phyloP scores from a whole-genome alignment of 305 asterid species.

The Nicotiana rustica region DNA sequence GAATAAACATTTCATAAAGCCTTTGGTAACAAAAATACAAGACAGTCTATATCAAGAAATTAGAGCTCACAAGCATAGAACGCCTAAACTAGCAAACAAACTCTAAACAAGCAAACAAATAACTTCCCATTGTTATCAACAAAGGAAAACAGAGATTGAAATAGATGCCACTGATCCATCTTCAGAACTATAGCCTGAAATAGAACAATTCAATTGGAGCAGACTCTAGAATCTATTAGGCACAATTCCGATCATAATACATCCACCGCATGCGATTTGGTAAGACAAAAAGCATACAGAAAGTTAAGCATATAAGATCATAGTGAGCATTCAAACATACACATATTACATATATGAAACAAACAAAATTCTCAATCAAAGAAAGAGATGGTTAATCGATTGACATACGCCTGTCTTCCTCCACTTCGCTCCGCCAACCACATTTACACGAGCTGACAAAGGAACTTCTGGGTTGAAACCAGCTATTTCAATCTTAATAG shows the following conservation, averaged over 20 bases:
- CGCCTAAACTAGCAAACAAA: background rate
- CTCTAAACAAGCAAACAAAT: background rate
- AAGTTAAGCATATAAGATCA: background rate
- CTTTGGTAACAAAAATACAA: background rate
- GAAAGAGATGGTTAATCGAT: background rate
- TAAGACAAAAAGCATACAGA: background rate
- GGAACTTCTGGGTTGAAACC: constrained; percentile 64
- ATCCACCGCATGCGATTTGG: background rate
- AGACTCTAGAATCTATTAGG: background rate
- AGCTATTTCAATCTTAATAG: constrained; percentile 84
- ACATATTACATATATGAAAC: background rate
- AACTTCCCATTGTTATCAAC: background rate
- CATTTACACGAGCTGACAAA: constrained; percentile 76
- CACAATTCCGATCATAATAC: background rate
- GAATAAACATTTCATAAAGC: background rate
- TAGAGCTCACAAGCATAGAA: background rate
- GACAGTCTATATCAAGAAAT: background rate
- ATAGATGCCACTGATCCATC: background rate
- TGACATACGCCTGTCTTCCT: constrained; percentile 75
- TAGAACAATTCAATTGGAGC: background rate
- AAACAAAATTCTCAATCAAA: background rate
- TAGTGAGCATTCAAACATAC: background rate
- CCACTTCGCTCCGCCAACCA: constrained; percentile 67
- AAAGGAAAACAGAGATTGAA: background rate
- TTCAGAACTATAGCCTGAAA: background rate